Evolutionary conservation across 176 grass and related monocot species (phyloP).

Genomic region (Tuctoria greenei): DNA sequence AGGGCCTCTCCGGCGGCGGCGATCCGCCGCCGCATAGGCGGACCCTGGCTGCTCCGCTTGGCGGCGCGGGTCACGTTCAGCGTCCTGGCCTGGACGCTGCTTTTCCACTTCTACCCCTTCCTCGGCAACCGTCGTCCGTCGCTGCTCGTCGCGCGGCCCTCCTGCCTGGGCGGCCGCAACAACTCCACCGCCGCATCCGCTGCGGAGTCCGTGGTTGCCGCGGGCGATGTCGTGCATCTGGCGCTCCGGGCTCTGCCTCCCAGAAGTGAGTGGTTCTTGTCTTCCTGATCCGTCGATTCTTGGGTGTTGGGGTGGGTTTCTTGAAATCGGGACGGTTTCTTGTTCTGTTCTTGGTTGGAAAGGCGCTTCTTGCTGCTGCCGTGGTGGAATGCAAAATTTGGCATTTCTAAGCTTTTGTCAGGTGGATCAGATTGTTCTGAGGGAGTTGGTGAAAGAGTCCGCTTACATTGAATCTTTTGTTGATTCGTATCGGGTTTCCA

Average conservation of each 20-base stretch:
- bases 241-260: conserved; percentile 47
- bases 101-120: conserved; percentile 67
- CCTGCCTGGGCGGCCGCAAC: conserved; percentile 38
- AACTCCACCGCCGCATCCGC: conserved; percentile 31
- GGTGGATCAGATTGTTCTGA: conserved; percentile 19
- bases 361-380: not conserved
- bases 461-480: conserved; percentile 9
- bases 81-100: conserved; percentile 64
- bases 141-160: conserved; percentile 48
- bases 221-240: conserved; percentile 25
- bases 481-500: not conserved
- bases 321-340: conserved; percentile 9
- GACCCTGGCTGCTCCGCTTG: conserved; percentile 46
- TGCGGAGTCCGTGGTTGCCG: conserved; percentile 3
- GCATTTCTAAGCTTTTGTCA: conserved; percentile 15
- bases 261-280: conserved; percentile 56
- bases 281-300: conserved; percentile 19
- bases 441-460: not conserved
- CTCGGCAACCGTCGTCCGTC: conserved; percentile 53
- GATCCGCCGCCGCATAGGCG: conserved; percentile 35
- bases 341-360: conserved; percentile 2
- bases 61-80: conserved; percentile 65
- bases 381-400: conserved; percentile 22
- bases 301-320: conserved; percentile 30
- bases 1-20: conserved; percentile 27